Evolutionary conservation across 2,329 filamentous ascomycete species (phyloP), one percentile per base, ranked within the genome.

Genomic region (Xylariaceae sp.): DNA sequence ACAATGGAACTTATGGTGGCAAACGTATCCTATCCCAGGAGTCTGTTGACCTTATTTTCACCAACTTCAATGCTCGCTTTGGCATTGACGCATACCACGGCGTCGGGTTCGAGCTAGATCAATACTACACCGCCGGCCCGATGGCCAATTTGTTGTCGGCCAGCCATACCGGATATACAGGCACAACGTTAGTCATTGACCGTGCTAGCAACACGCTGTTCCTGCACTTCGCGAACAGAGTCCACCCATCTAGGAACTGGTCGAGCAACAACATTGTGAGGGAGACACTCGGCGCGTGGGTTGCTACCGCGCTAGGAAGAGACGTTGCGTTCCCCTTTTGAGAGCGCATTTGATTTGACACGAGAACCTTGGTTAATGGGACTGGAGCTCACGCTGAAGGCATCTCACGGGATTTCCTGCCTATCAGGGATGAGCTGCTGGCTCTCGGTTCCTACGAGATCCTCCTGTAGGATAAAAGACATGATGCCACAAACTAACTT

Each of bases 261-360:
- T 54, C 55, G 2, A 57, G 55, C 35, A 57, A 57, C 35, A 57
- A 57, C 19, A 52, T 54, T 41, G 51, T 57, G 30, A 51, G 55
- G 35, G 51, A 57, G 41, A 54, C 55, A 26, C 39, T 57, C 4
- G 55, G 55, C n/a, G 51, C 51, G 1, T 54, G 55, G 55, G 55
- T 54, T 34, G 55, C 55, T 6, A 54, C 47, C 8, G 43, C 55
- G 7, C 48, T 57, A 1, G 55, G 51, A n/a, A 51, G 48, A 6
- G 35, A 57, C 9, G 44, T 54, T 51, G 26, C 35, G 3, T 57
- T 57, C 11, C 55, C 55, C 26, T 12, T 40, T 11, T 55, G 42
- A 48, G 8, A 8, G 29, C 35, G 8, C 35, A 11, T 37, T 11
- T 34, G 8, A 34, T 7, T 37, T 37, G 35, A 11, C 35, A 11